A percentile compares a stretch with the other conserved stretches of the same genome.
These are phyloP conservation scores for Colletotrichum sp. DNA, from an alignment of 2,329 filamentous ascomycete genomes.

Conservation along the genomic window DNA sequence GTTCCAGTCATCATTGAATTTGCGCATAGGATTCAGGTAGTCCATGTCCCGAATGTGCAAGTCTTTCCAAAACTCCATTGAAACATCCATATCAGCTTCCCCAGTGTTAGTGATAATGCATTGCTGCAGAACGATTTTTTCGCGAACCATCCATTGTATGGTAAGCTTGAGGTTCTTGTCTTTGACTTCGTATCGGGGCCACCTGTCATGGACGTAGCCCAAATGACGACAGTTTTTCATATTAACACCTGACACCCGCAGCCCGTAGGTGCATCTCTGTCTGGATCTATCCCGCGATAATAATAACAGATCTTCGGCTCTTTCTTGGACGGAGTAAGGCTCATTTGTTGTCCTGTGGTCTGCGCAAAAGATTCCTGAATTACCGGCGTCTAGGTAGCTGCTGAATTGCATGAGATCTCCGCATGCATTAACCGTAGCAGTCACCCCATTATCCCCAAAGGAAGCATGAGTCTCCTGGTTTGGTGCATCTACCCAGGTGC, in stretches of 20 bases:
- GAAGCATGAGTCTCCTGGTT: not conserved
- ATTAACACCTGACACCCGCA: fast-evolving
- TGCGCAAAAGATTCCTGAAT: not conserved
- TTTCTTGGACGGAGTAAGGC: not conserved
- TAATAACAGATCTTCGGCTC: fast-evolving
- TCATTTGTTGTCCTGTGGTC: not conserved
- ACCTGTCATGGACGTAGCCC: not conserved
- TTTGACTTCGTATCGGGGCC: not conserved
- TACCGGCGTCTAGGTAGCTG: not conserved
- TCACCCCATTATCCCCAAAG: not conserved
- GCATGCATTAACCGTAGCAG: not conserved
- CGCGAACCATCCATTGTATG: not conserved
- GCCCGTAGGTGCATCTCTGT: not conserved
- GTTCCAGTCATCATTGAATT: not conserved
- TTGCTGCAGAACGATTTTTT: fast-evolving
- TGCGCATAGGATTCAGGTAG: not conserved
- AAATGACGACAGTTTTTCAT: not conserved
- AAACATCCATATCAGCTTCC: fast-evolving
- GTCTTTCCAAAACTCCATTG: not conserved
- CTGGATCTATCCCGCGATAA: fast-evolving
- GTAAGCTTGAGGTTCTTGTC: not conserved
- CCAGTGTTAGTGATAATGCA: not conserved
- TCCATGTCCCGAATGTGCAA: not conserved
- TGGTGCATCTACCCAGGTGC: not conserved
- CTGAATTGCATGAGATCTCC: not conserved